These are phyloP conservation scores for Westerdykella sp. DNA, from an alignment of 2,329 filamentous ascomycete species.

Conservation along the genomic window DNA sequence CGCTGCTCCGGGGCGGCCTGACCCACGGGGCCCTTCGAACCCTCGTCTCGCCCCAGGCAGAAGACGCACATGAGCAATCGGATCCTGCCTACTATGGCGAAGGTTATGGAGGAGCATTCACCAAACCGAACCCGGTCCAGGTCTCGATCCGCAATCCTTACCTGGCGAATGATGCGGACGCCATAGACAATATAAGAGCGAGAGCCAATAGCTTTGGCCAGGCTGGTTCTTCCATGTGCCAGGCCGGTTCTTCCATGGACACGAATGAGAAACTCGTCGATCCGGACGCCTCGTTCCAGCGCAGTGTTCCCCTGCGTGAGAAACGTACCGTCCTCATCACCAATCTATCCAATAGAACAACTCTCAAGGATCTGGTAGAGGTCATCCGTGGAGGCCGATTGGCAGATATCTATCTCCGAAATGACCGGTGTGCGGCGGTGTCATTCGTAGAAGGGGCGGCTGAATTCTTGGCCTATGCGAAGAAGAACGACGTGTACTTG, in stretches of 20 bases:
- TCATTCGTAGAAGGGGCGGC: slow-evolving; percentile 60
- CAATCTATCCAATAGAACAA: slow-evolving; percentile 57
- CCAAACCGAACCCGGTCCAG: slow-evolving; percentile 7
- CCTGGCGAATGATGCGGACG: no score
- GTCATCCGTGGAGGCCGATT: slow-evolving; percentile 64
- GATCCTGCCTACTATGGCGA: slow-evolving; percentile 8
- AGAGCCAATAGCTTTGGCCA: slow-evolving; percentile 15
- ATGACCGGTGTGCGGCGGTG: slow-evolving; percentile 57
- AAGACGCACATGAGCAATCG: slow-evolving; percentile 9
- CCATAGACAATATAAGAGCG: no score
- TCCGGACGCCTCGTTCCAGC: slow-evolving; percentile 4
- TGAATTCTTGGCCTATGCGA: slow-evolving; percentile 59
- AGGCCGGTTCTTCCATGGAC: no score
- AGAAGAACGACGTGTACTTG: slow-evolving; percentile 61
- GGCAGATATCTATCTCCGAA: slow-evolving; percentile 60
- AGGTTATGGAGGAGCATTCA: slow-evolving; percentile 11
- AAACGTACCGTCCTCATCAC: slow-evolving; percentile 57
- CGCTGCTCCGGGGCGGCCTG: slow-evolving; percentile 47
- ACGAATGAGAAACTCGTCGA: background rate
- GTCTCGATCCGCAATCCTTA: slow-evolving; percentile 2
- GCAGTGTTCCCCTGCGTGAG: slow-evolving; percentile 20
- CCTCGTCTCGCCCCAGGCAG: slow-evolving; percentile 33
- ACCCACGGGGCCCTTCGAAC: slow-evolving; percentile 46
- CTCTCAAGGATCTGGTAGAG: slow-evolving; percentile 59
- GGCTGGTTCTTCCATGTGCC: background rate